Conservation (phyloP, 768 basidiomycete species). For the Auricularia auricula-judae region DNA sequence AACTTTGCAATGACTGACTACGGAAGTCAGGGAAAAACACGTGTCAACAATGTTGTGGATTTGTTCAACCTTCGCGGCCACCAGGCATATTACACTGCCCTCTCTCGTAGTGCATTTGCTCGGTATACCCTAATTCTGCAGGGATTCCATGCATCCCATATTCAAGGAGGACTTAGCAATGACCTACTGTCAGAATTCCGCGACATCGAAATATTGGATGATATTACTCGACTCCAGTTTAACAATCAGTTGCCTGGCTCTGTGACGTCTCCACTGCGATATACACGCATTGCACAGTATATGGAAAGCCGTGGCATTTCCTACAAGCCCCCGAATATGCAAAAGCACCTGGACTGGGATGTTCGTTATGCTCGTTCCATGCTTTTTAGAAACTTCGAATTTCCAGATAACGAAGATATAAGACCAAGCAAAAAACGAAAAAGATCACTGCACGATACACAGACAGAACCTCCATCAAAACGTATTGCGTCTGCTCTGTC, state of each 20-base stretch:
- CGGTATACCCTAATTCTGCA: conserved; percentile 4
- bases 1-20: conserved; percentile 4
- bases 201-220: background rate
- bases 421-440: no score
- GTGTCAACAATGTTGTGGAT: background rate
- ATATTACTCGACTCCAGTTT: background rate
- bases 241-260: background rate
- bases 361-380: background rate
- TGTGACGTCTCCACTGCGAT: background rate
- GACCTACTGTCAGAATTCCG: background rate
- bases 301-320: background rate
- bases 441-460: background rate
- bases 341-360: background rate
- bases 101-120: conserved; percentile 5
- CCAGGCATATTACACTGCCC: conserved; percentile 8
- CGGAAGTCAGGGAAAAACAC: background rate
- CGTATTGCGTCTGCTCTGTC: no score
- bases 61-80: background rate
- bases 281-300: background rate
- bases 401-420: no score
- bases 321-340: background rate
- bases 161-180: background rate
- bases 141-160: background rate
- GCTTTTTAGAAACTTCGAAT: background rate
- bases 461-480: no score